phyloP scores from a whole-genome alignment of 176 grass and related monocot genomes.

The Eleusine coracana region DNA sequence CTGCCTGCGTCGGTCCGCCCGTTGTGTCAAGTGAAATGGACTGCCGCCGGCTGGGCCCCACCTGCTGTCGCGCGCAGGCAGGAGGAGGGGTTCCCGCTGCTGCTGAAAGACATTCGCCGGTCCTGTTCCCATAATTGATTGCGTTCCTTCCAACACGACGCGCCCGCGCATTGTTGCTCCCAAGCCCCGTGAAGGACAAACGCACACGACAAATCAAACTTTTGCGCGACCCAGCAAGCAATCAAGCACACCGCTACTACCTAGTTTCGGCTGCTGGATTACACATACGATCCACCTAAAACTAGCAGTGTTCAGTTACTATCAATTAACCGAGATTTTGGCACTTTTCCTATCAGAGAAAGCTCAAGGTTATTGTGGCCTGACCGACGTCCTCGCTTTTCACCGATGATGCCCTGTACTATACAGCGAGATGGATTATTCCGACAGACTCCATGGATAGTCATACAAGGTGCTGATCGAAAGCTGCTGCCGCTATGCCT shows the following conservation, averaged over 20 bases:
- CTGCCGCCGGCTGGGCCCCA: too few relatives aligned
- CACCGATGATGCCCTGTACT: not conserved
- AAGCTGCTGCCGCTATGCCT: constrained; percentile 7
- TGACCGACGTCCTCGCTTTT: not conserved
- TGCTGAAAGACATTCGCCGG: not conserved
- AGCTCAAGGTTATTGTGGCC: too few relatives aligned
- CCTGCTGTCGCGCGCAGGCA: too few relatives aligned
- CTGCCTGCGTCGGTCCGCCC: not conserved
- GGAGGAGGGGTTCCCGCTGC: too few relatives aligned
- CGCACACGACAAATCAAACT: not conserved
- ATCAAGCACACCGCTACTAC: not conserved
- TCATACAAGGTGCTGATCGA: constrained; percentile 1
- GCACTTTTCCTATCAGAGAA: too few relatives aligned
- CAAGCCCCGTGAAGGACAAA: not conserved
- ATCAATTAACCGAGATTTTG: too few relatives aligned
- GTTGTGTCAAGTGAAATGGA: too few relatives aligned
- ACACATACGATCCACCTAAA: too few relatives aligned
- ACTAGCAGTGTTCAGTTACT: too few relatives aligned
- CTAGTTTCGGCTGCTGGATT: too few relatives aligned
- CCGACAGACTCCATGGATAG: not conserved
- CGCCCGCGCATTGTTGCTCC: not conserved
- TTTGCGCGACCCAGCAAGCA: not conserved
- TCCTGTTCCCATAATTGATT: not conserved
- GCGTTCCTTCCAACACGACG: not conserved
- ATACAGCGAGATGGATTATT: not conserved